Evolutionary conservation across 345 rosid species (phyloP).

Genomic region (Jatropha curcas): DNA sequence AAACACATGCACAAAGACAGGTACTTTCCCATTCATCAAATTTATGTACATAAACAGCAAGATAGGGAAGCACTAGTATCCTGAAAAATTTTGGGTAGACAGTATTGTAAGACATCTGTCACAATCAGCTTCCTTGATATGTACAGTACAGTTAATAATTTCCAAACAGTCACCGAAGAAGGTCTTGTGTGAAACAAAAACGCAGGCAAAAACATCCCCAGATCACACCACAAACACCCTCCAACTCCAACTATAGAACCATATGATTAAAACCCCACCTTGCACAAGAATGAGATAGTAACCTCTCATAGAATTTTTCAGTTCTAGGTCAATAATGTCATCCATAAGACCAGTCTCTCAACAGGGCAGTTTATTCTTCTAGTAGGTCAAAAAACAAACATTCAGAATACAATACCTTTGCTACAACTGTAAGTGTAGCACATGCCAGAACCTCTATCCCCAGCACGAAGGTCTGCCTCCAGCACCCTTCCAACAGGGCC

Average conservation of each 20-base stretch:
- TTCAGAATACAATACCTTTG: constrained; percentile 56
- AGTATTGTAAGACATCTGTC: not conserved
- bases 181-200: not conserved
- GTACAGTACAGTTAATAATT: not conserved
- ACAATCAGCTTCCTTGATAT: not conserved
- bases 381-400: constrained; percentile 9
- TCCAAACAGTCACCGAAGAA: not conserved
- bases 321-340: not conserved
- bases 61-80: not conserved
- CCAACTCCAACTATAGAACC: not conserved
- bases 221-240: not conserved
- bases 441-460: constrained; percentile 85
- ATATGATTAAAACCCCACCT: not conserved
- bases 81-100: not conserved
- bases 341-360: not conserved
- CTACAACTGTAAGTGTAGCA: constrained; percentile 97
- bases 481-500: constrained; percentile 97
- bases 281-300: not conserved
- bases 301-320: not conserved
- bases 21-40: not conserved
- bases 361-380: not conserved
- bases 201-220: not conserved
- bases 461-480: constrained; percentile 96
- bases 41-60: not conserved
- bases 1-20: too few relatives aligned